phyloP scores from a whole-genome alignment of 176 grass and related monocot species.

The Lolium rigidum region DNA sequence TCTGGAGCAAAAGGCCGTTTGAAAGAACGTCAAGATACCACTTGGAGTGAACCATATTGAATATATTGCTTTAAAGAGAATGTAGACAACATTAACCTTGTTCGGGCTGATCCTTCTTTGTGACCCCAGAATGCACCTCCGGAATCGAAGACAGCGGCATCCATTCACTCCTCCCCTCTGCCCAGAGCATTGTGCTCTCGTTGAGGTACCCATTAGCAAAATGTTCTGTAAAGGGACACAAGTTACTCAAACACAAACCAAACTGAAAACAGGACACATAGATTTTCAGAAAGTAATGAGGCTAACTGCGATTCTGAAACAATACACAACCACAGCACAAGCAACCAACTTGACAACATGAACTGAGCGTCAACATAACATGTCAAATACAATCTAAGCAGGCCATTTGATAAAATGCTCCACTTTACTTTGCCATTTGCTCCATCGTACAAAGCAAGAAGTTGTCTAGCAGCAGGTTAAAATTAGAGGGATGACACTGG shows the following conservation, averaged over 20 bases:
- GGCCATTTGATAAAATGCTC: too few species aligned
- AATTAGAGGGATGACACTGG: too few species aligned
- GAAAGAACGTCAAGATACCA: conserved; percentile 23
- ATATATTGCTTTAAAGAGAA: conserved; percentile 2
- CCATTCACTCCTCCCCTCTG: conserved; percentile 84
- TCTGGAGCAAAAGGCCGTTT: conserved; percentile 38
- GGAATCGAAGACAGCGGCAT: conserved; percentile 65
- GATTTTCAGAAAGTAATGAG: not conserved
- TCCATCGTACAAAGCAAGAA: too few species aligned
- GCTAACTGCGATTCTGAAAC: not conserved
- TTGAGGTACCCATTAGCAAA: conserved; percentile 69
- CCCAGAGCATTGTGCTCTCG: conserved; percentile 78
- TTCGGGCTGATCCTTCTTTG: conserved; percentile 37
- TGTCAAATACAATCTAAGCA: not conserved
- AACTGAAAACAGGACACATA: not conserved
- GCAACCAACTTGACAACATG: not conserved
- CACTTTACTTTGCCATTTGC: too few species aligned
- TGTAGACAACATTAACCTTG: conserved; percentile 46
- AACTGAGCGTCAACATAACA: not conserved
- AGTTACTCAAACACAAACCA: conserved; percentile 13
- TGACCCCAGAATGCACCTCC: conserved; percentile 54
- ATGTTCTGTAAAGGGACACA: conserved; percentile 62
- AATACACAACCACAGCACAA: not conserved
- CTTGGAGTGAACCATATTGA: conserved; percentile 11
- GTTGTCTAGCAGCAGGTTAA: too few species aligned